A percentile compares a stretch with the other conserved stretches of the same genome.
These are phyloP conservation scores for Zasmidium citrigriseum DNA, from an alignment of 2,329 filamentous ascomycete genomes.

Conservation along the genomic window DNA sequence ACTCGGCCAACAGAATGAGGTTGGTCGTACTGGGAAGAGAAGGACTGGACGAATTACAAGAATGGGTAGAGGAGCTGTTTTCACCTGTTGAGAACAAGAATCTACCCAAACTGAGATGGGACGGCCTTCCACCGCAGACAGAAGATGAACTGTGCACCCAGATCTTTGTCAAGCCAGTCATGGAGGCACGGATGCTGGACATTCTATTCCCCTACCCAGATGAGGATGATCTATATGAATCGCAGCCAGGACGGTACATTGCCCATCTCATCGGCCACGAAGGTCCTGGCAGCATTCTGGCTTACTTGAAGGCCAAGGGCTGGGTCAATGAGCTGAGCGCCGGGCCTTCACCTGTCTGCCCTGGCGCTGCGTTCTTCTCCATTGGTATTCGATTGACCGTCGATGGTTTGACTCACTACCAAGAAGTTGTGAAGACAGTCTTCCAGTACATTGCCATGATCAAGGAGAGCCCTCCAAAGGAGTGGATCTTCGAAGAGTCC, in stretches of 20 bases:
- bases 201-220: slow-evolving; percentile 84
- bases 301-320: slow-evolving; percentile 85
- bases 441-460: slow-evolving; percentile 93
- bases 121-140: slow-evolving; percentile 61
- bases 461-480: slow-evolving; percentile 73
- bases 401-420: slow-evolving; percentile 79
- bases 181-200: slow-evolving; percentile 78
- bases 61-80: slow-evolving; percentile 83
- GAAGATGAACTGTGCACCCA: slow-evolving; percentile 66
- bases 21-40: slow-evolving; percentile 83
- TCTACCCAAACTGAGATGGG: slow-evolving; percentile 68
- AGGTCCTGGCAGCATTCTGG: slow-evolving; percentile 86
- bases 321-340: slow-evolving; percentile 85
- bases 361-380: slow-evolving; percentile 78
- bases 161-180: slow-evolving; percentile 86
- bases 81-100: slow-evolving; percentile 80
- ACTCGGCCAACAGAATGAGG: slow-evolving; percentile 94
- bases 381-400: slow-evolving; percentile 79
- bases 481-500: slow-evolving; percentile 95
- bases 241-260: slow-evolving; percentile 81
- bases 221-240: slow-evolving; percentile 76
- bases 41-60: slow-evolving; percentile 75
- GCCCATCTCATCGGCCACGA: slow-evolving; percentile 90
- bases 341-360: slow-evolving; percentile 73
- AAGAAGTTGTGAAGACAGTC: slow-evolving; percentile 77